phyloP scores from a whole-genome alignment of 1,139 yeast genomes.

The Suhomyces wounanorum region DNA sequence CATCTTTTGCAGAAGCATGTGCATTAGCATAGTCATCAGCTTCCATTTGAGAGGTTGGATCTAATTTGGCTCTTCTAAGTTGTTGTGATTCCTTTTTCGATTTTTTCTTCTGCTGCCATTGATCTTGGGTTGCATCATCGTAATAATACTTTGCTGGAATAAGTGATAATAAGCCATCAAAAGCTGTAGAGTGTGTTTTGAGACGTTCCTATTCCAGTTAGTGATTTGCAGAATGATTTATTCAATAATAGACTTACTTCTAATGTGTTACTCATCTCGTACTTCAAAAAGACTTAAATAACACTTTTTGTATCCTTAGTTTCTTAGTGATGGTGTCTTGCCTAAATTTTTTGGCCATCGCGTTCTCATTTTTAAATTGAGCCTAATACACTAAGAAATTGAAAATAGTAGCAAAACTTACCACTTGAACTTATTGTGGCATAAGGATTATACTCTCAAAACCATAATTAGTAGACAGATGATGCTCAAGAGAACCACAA shows the following conservation, averaged over 20 bases:
- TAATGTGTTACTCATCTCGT: conserved; percentile 46
- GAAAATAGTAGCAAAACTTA: too few species aligned
- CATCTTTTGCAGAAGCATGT: conserved; percentile 66
- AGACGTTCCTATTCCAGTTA: conserved; percentile 65
- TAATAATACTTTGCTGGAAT: conserved; percentile 94
- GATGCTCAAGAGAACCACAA: neutral
- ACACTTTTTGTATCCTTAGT: neutral
- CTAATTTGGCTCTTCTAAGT: conserved; percentile 70
- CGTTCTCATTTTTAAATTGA: conserved; percentile 3
- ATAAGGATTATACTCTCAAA: too few species aligned
- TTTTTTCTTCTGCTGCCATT: conserved; percentile 86
- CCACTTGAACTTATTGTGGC: too few species aligned
- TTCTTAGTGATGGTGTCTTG: conserved; percentile 1
- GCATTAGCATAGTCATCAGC: conserved; percentile 44
- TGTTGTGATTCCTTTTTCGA: conserved; percentile 63
- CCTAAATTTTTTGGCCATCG: conserved; percentile 15
- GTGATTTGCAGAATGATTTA: conserved; percentile 15
- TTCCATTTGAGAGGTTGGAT: conserved; percentile 58
- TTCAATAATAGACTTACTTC: conserved; percentile 42
- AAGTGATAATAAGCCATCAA: conserved; percentile 84
- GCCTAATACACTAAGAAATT: neutral
- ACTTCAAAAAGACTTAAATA: neutral
- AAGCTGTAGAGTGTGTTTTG: conserved; percentile 81
- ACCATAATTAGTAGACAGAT: neutral
- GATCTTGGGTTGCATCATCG: conserved; percentile 75